Percentiles rank a stretch among this genome's conserved stretches.
phyloP scores from a whole-genome alignment of 2,329 filamentous ascomycete species.

The Epichloe hybrida region DNA sequence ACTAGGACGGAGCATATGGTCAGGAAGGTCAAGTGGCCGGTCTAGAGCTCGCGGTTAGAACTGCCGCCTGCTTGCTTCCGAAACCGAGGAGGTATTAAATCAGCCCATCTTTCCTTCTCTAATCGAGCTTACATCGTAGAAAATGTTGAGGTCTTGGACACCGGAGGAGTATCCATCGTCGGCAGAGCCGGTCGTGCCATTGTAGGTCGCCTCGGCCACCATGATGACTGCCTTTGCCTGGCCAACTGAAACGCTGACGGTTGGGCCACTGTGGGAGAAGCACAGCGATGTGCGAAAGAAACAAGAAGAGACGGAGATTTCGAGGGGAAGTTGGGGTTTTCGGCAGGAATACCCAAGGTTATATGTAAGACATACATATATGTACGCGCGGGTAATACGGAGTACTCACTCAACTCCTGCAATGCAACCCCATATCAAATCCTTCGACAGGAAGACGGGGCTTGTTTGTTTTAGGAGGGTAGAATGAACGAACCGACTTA shows the following conservation, averaged over 20 bases:
- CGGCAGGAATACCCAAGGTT: neutral
- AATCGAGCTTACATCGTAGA: conserved; percentile 52
- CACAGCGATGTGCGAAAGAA: neutral
- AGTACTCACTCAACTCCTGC: neutral
- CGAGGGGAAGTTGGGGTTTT: neutral
- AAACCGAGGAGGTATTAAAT: too few species aligned
- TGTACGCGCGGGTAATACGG: too few species aligned
- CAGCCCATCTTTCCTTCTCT: neutral
- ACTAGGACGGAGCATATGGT: conserved; percentile 65
- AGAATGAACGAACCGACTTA: neutral
- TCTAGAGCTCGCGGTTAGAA: conserved; percentile 27
- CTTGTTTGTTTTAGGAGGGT: neutral
- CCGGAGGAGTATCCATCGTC: conserved; percentile 36
- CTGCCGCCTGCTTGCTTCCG: neutral
- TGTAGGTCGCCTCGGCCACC: conserved; percentile 26
- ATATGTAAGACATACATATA: neutral
- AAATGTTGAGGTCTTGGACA: conserved; percentile 65
- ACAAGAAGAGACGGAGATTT: neutral
- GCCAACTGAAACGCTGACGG: neutral
- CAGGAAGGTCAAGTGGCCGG: conserved; percentile 74
- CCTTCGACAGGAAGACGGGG: neutral
- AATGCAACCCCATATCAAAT: neutral
- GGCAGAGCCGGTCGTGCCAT: conserved; percentile 35
- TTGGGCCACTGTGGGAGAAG: neutral
- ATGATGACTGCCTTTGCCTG: conserved; percentile 8